Evolutionary conservation across 345 rosid genomes (phyloP).

Genomic region (Boechera stricta): DNA sequence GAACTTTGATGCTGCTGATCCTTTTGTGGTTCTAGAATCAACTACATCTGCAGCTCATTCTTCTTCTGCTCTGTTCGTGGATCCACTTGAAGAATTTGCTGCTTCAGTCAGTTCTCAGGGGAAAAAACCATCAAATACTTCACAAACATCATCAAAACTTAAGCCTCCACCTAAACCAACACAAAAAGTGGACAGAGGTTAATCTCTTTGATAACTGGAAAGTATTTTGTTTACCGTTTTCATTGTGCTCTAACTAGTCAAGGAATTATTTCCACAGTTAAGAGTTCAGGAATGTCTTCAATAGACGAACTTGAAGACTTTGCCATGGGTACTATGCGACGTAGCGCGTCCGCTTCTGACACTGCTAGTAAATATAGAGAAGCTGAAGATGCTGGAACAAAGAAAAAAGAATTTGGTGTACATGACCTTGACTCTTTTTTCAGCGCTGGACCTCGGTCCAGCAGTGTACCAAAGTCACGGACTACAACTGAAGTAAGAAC

Average conservation of each 20-base stretch:
- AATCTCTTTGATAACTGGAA: slow-evolving; percentile 31
- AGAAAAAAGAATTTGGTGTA: slow-evolving; percentile 49
- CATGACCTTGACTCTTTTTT: slow-evolving; percentile 77
- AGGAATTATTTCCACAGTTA: slow-evolving; percentile 53
- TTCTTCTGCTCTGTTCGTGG: slow-evolving; percentile 48
- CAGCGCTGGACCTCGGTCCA: slow-evolving; percentile 59
- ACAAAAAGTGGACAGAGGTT: slow-evolving; percentile 66
- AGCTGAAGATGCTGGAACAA: slow-evolving; percentile 56
- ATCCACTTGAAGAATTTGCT: slow-evolving; percentile 67
- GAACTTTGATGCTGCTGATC: slow-evolving; percentile 56
- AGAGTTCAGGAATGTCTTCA: slow-evolving; percentile 55
- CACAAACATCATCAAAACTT: slow-evolving; percentile 51
- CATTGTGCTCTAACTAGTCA: slow-evolving; percentile 27
- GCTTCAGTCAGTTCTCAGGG: slow-evolving; percentile 50
- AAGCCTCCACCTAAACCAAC: slow-evolving; percentile 75
- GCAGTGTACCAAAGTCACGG: slow-evolving; percentile 78
- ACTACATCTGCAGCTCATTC: slow-evolving; percentile 48
- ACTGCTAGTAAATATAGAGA: slow-evolving; percentile 55
- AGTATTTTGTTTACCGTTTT: slow-evolving; percentile 17
- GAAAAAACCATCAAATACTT: slow-evolving; percentile 41
- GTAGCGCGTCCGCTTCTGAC: slow-evolving; percentile 47
- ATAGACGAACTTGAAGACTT: slow-evolving; percentile 81
- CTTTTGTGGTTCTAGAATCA: slow-evolving; percentile 71
- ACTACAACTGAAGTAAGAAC: slow-evolving; percentile 57
- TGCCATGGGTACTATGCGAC: slow-evolving; percentile 59